A percentile compares a stretch with the other conserved stretches of the same genome.
These are phyloP conservation scores for Fusarium ramigenum DNA, from an alignment of 2,329 filamentous ascomycete genomes.

Conservation along the genomic window DNA sequence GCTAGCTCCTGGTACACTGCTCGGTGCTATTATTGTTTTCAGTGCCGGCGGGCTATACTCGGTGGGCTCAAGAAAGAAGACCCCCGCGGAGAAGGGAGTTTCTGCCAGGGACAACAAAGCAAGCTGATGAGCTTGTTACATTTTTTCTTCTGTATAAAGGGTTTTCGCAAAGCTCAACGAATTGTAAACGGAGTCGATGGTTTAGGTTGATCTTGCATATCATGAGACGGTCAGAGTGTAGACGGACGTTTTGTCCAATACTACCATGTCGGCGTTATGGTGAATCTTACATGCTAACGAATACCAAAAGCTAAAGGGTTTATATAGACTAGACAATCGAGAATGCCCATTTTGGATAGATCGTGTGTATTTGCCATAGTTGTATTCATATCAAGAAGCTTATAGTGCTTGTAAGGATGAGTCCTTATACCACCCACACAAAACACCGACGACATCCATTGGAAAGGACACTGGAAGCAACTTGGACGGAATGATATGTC, in stretches of 20 bases:
- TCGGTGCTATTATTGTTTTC: constrained; percentile 89
- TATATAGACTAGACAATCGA: background rate
- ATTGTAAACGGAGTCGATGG: constrained; percentile 18
- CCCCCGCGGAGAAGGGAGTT: constrained; percentile 10
- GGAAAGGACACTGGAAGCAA: background rate
- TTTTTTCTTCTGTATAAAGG: background rate
- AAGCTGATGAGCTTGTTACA: constrained; percentile 13
- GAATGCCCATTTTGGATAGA: background rate
- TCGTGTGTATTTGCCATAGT: background rate
- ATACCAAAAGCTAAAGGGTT: background rate
- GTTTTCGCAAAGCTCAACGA: background rate
- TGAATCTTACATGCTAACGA: background rate
- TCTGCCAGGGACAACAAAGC: constrained; percentile 24
- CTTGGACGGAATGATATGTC: background rate
- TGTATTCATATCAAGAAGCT: background rate
- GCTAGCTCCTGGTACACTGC: constrained; percentile 77
- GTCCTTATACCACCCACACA: too few relatives aligned
- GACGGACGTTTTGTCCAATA: background rate
- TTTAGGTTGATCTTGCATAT: background rate
- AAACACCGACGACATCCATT: background rate
- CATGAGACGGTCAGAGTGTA: background rate
- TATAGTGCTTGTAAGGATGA: background rate
- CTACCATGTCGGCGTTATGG: background rate
- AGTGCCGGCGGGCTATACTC: constrained; percentile 91
- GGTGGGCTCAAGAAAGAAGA: constrained; percentile 64